Conservation (phyloP, 768 basidiomycete genomes). For the Amanita muscaria region DNA sequence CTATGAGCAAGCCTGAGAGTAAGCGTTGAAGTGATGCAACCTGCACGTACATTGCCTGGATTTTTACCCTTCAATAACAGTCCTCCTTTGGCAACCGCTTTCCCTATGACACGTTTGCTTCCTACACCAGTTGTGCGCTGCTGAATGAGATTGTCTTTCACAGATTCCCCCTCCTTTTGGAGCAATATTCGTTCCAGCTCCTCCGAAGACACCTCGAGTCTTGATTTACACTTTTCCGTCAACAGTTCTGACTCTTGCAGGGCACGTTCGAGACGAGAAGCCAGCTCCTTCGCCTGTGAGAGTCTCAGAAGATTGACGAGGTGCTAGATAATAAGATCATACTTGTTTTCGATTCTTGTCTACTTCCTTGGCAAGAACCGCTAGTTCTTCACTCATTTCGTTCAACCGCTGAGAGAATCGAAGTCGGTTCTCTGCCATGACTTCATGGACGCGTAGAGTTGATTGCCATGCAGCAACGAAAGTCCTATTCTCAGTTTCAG, state of each 20-base stretch:
- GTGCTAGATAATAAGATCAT: constrained; percentile 14
- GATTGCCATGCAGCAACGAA: constrained; percentile 86
- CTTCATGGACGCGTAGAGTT: constrained; percentile 81
- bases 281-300: constrained; percentile 83
- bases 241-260: constrained; percentile 79
- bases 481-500: constrained; percentile 22
- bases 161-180: constrained; percentile 90
- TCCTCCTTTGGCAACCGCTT: constrained; percentile 87
- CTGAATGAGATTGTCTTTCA: constrained; percentile 73
- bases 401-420: constrained; percentile 80
- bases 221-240: constrained; percentile 83
- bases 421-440: constrained; percentile 82
- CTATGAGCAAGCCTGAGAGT: constrained; percentile 26
- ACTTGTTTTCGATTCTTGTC: constrained; percentile 92
- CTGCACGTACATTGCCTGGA: constrained; percentile 61
- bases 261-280: constrained; percentile 77
- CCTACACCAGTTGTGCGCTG: constrained; percentile 49
- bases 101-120: constrained; percentile 80
- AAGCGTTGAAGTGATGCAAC: constrained; percentile 1
- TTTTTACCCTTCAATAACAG: constrained; percentile 88
- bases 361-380: constrained; percentile 78
- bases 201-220: constrained; percentile 85
- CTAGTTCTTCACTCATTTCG: constrained; percentile 96
- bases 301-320: neutral
- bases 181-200: constrained; percentile 88